Conservation (phyloP, 768 basidiomycete genomes). For the Leucogyrophana mollusca region DNA sequence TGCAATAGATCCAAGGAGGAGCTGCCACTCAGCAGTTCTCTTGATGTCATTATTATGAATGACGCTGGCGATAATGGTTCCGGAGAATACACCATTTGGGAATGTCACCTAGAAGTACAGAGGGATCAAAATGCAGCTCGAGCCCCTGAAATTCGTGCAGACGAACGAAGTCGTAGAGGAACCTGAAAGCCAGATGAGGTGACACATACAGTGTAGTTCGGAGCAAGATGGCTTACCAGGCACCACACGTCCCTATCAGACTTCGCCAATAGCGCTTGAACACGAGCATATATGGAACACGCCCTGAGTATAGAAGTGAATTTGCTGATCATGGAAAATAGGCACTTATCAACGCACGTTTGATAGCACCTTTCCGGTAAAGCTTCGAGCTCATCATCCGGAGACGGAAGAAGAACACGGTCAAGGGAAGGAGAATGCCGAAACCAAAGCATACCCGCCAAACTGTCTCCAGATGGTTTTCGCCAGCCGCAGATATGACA, state of each 20-base stretch:
- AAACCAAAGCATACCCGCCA: conserved; percentile 70
- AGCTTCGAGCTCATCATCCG: conserved; percentile 69
- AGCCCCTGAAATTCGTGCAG: not conserved
- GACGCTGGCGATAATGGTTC: conserved; percentile 65
- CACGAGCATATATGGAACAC: conserved; percentile 61
- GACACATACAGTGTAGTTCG: not conserved
- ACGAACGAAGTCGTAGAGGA: conserved; percentile 65
- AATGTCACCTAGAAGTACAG: conserved; percentile 52
- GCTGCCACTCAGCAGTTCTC: conserved; percentile 65
- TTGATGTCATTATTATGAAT: conserved; percentile 56
- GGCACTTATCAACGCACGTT: conserved; percentile 38
- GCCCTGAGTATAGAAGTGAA: conserved; percentile 31
- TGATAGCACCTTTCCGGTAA: conserved; percentile 64
- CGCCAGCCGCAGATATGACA: conserved; percentile 64
- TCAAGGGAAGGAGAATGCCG: conserved; percentile 60
- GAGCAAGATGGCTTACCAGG: conserved; percentile 46
- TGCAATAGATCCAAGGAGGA: conserved; percentile 60
- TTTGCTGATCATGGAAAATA: not conserved
- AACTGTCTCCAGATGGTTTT: conserved; percentile 58
- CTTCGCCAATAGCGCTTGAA: conserved; percentile 64
- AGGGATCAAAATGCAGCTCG: conserved; percentile 1
- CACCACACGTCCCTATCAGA: conserved; percentile 70
- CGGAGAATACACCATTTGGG: conserved; percentile 70
- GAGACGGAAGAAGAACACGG: conserved; percentile 71
- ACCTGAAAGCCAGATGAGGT: conserved; percentile 37